Evolutionary conservation across 805 yeast species (phyloP), one percentile per base, ranked within the genome.

Genomic region (Schwanniomyces vanrijiae): DNA sequence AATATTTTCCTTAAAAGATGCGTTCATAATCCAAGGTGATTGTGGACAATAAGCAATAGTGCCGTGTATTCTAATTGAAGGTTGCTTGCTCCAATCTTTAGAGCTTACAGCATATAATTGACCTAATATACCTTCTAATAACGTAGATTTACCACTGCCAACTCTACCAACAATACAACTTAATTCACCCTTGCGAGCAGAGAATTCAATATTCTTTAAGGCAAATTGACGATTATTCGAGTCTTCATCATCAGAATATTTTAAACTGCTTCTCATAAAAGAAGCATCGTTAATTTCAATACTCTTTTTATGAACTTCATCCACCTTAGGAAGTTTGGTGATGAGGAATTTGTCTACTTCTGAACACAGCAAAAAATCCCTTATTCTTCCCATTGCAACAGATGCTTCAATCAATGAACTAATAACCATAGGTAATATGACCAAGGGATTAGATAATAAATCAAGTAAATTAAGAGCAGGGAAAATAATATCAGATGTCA

Each of bases 161-260:
- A 71, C 77, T 45, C 63, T 60, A 10, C 77, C 77, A 18, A 71
- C 74, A n/a, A 71, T 52, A 59, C 77, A 71, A 7, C 72, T 60
- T 55, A 71, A 58, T 40, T 65, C 59, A 19, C 75, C 71, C 44
- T 63, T 63, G 25, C 54, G 61, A n/a, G 75, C 75, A 1, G 54
- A 42, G 40, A 69, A 69, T 44, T 61, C 57, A 26, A 68, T 65
- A 48, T 68, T 53, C 13, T 55, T 47, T 40, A 71, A 60, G 1
- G 76, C 76, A 48, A 51, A 44, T 19, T 53, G 56, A 20, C 47
- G 42, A 34, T 59, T 64, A 4, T 51, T 35, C 1, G 26, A 46
- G 37, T 55, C 65, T 16, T 38, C 41, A 14, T 38, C 20, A 38
- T 38, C 41, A 2, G 41, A 22, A 43, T 39, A 24, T 18, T 39